phyloP scores from a whole-genome alignment of 2,329 filamentous ascomycete genomes.

The Colletotrichum viniferum region DNA sequence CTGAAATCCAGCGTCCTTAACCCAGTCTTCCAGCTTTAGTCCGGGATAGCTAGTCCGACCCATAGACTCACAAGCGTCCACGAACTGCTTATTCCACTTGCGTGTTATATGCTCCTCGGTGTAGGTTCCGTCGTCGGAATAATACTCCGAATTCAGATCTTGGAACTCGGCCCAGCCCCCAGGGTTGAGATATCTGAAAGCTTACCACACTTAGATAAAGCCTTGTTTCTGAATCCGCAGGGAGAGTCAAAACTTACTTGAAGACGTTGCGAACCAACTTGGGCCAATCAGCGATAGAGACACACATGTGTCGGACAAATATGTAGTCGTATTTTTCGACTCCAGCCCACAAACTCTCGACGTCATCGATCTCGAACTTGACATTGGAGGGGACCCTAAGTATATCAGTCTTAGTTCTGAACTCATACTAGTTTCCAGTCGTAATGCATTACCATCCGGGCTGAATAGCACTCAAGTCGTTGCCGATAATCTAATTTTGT shows the following conservation, averaged over 20 bases:
- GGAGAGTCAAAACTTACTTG: not conserved
- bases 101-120: not conserved
- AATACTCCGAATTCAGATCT: not conserved
- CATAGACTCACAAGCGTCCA: not conserved
- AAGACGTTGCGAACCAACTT: conserved; percentile 7
- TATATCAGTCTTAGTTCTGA: not conserved
- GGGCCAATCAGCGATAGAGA: conserved; percentile 22
- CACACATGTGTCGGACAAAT: conserved; percentile 25
- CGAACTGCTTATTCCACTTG: not conserved
- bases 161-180: not conserved
- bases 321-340: conserved; percentile 28
- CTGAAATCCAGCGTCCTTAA: not conserved
- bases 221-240: not conserved
- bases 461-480: not conserved
- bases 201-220: not conserved
- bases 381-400: not conserved
- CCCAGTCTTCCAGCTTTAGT: not conserved
- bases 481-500: not conserved
- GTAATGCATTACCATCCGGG: not conserved
- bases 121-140: not conserved
- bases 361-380: conserved; percentile 7
- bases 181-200: not conserved
- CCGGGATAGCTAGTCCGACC: not conserved
- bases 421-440: accelerated
- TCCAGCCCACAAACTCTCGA: conserved; percentile 28